phyloP scores from a whole-genome alignment of 2,329 filamentous ascomycete genomes.

The Aspergillus piperis region DNA sequence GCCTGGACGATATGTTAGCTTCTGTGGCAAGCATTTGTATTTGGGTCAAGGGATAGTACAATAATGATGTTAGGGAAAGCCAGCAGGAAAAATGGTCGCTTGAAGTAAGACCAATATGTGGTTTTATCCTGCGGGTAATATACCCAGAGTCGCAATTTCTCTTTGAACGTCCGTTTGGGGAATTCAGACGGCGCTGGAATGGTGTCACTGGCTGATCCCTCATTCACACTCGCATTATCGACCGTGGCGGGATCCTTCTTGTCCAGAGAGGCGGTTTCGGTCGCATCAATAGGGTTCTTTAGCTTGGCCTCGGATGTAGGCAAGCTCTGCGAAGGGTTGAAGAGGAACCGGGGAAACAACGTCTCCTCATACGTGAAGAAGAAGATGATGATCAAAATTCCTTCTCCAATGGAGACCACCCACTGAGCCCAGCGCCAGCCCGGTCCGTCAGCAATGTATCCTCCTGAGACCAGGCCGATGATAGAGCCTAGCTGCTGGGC shows the following conservation, averaged over 20 bases:
- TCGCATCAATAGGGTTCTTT: background rate
- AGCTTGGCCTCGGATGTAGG: background rate
- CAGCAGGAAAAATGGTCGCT: constrained; percentile 4
- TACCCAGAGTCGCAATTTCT: background rate
- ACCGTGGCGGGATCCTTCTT: background rate
- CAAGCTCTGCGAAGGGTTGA: background rate
- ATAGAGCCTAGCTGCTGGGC: constrained; percentile 44
- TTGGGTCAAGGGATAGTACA: background rate
- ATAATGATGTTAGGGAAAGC: constrained; percentile 1
- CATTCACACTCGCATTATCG: background rate
- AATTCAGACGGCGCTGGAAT: background rate
- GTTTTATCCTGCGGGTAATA: constrained; percentile 4
- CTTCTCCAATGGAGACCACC: constrained; percentile 4
- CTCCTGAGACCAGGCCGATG: constrained; percentile 39
- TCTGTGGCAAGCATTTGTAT: background rate
- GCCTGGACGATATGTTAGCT: background rate
- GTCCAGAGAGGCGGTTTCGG: background rate
- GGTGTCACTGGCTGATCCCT: background rate
- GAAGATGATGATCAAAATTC: constrained; percentile 1
- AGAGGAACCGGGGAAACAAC: constrained; percentile 4
- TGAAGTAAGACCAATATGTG: constrained; percentile 5
- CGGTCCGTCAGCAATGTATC: constrained; percentile 36
- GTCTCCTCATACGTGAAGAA: constrained; percentile 5
- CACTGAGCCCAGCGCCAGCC: constrained; percentile 37
- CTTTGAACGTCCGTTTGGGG: background rate